Base-by-base conservation (phyloP, 78 protist species). In the Isochrysis galbana region DNA sequence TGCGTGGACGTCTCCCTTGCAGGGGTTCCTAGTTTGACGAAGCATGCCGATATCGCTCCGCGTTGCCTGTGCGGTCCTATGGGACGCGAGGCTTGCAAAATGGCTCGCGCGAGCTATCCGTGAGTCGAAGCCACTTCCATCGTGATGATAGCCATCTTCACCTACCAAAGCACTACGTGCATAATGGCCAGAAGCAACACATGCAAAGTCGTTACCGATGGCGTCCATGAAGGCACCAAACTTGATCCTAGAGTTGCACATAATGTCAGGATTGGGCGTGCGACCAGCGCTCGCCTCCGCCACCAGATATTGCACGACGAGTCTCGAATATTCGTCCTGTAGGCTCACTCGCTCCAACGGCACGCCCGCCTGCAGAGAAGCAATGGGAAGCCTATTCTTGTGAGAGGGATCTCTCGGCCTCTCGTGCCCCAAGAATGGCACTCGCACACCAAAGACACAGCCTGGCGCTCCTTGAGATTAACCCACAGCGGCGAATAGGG, bases 201-300 rank as follows among this genome's bases (percentile, higher is more conserved):
- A 4, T 7, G 36, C 61, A n/a, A 72, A 90, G 47, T 47, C 48
- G 69, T 23, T 0, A 74, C 92, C 92, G 36, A 90, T 44, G 11
- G 23, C 21, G 44, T 69, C 86, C 26, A 26, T 14, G 45, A 90
- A 90, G 86, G 70, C 82, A 46, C 92, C 92, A 34, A 90, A 90
- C 87, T 90, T 90, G 92, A 90, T 74, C 54, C 92, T 54, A 41
- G 88, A 72, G 87, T 90, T 90, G 92, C 92, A 90, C 92, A 90
- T 90, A 19, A 90, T 46, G 87, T 90, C 92, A 0, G 92, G 92
- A 87, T 90, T 90, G 22, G 92, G 92, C 47, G 92, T 90, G 34
- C 92, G 84, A 4, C 92, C 92, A 5, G 45, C 47, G 36, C 29
- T 5, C 44, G 92, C 84, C 46, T 90, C 92, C n/a, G 17, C 1